Evolutionary conservation across 163 green algal genomes (phyloP), one percentile per base, ranked within the genome.

Genomic region (Scenedesmus sp.): DNA sequence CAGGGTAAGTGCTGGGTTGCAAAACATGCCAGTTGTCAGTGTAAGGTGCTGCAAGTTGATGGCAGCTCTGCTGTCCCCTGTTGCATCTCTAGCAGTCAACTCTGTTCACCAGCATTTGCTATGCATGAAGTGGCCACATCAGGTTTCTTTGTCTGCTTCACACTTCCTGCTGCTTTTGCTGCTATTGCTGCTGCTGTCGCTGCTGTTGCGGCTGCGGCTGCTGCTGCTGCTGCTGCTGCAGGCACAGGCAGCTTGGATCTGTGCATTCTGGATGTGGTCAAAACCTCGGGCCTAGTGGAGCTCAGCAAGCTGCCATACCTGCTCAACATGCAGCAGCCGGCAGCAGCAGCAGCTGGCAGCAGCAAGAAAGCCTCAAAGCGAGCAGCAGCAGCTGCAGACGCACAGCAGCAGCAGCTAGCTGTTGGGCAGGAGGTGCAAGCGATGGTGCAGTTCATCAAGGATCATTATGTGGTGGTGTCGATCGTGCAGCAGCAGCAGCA

Each of bases 211-310:
- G 70, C 70, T 79, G 70, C 20, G 54, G 23, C 3, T 79, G 70
- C 70, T 26, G 70, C 12, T 79, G 18, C 70, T 79, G 70, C 64
- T 73, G 64, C 10, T 73, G 64, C 12, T 73, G 10, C 20, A 26
- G 34, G 54, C 52, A 76, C 3, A 4, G 62, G 54, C 2, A 15
- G n/a, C 13, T 10, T 92, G 52, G 46, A 55, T 10, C 54, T 76
- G 20, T 92, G 87, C 81, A 89, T 96, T 23, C 90, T 99, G 77
- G 97, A 99, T 88, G 91, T 98, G 56, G 95, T 88, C 89, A 96
- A 96, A 91, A 84, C 86, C 20, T 93, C 96, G 10, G 97, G 97
- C 34, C 92, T 98, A 15, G 94, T 99, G 15, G 97, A 99, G 83
- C 90, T 96, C 56, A 91, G 70, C 7, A 23, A 90, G 52, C 54